Percentiles rank a stretch among this genome's conserved stretches.
These are phyloP conservation scores for Colletotrichum abscissum DNA, from an alignment of 2,329 filamentous ascomycete genomes.

Conservation along the genomic window DNA sequence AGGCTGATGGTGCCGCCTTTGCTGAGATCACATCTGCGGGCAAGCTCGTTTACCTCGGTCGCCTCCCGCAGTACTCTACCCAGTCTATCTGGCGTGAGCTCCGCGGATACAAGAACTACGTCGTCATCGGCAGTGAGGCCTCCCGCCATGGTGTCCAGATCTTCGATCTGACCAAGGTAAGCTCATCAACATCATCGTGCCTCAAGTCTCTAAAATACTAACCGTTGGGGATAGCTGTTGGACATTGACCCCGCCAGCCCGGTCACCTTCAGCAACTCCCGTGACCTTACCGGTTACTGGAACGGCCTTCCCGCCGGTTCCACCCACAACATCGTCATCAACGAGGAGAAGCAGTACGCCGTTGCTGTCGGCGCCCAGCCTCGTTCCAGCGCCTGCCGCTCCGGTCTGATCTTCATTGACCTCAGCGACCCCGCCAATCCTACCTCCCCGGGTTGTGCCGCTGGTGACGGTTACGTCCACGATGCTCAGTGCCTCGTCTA, in stretches of 20 bases:
- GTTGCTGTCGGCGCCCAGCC: slow-evolving; percentile 55
- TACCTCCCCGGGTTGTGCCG: slow-evolving; percentile 56
- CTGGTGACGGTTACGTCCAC: slow-evolving; percentile 61
- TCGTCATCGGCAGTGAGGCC: slow-evolving; percentile 51
- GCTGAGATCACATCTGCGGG: slow-evolving; percentile 55
- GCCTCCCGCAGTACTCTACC: slow-evolving; percentile 46
- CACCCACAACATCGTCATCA: slow-evolving; percentile 60
- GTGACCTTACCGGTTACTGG: slow-evolving; percentile 48
- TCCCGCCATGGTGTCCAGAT: slow-evolving; percentile 67
- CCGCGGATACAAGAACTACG: slow-evolving; percentile 45
- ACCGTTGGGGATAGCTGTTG: slow-evolving; percentile 48
- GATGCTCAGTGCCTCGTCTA: slow-evolving; percentile 63
- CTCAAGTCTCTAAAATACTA: slow-evolving; percentile 37
- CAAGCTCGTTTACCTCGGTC: slow-evolving; percentile 55
- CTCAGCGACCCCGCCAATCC: slow-evolving; percentile 62
- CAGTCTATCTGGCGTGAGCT: slow-evolving; percentile 47
- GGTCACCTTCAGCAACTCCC: slow-evolving; percentile 41
- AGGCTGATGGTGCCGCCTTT: slow-evolving; percentile 55
- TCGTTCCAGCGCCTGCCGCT: slow-evolving; percentile 51
- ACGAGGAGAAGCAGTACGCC: slow-evolving; percentile 56
- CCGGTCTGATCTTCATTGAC: slow-evolving; percentile 65
- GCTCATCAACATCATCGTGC: slow-evolving; percentile 39
- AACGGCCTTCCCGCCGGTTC: slow-evolving; percentile 45
- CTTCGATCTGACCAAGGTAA: slow-evolving; percentile 63
- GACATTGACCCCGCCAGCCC: slow-evolving; percentile 54